Percentiles rank a stretch among this genome's conserved stretches.
Conservation (phyloP, 2,329 filamentous ascomycete species). For the Cladosporium velox region DNA sequence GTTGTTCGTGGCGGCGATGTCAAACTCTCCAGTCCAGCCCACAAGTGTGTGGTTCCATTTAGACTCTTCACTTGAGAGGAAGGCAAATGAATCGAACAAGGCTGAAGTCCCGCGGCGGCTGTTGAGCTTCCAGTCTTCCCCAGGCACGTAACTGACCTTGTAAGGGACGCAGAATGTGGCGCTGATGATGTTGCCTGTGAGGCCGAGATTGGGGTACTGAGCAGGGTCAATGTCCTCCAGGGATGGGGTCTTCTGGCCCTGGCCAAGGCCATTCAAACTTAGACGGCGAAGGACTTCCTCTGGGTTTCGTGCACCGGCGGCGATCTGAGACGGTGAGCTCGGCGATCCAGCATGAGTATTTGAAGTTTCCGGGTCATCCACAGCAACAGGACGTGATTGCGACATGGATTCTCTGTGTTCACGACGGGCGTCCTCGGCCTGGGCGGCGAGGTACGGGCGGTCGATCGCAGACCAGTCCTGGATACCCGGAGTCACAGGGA, state of each 20-base stretch:
- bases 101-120: conserved; percentile 84
- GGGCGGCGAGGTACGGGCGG: conserved; percentile 12
- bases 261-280: conserved; percentile 46
- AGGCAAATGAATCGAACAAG: conserved; percentile 85
- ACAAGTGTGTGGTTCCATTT: conserved; percentile 92
- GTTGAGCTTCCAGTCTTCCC: conserved; percentile 66
- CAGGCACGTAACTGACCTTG: conserved; percentile 55
- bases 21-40: conserved; percentile 85
- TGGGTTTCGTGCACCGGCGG: conserved; percentile 48
- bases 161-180: conserved; percentile 66
- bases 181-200: conserved; percentile 65
- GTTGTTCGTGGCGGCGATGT: conserved; percentile 32
- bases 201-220: conserved; percentile 58
- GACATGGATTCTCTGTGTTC: background rate
- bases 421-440: conserved; percentile 3
- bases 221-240: conserved; percentile 55
- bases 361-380: conserved; percentile 12
- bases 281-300: conserved; percentile 57
- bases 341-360: conserved; percentile 27
- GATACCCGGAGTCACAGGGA: conserved; percentile 48
- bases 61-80: conserved; percentile 79
- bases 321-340: conserved; percentile 44
- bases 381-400: conserved; percentile 11
- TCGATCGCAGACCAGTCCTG: conserved; percentile 27
- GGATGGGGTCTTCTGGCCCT: conserved; percentile 41